A percentile compares a stretch with the other conserved stretches of the same genome.
These are phyloP conservation scores for Populus simonii DNA, from an alignment of 345 rosid genomes.

Conservation along the genomic window DNA sequence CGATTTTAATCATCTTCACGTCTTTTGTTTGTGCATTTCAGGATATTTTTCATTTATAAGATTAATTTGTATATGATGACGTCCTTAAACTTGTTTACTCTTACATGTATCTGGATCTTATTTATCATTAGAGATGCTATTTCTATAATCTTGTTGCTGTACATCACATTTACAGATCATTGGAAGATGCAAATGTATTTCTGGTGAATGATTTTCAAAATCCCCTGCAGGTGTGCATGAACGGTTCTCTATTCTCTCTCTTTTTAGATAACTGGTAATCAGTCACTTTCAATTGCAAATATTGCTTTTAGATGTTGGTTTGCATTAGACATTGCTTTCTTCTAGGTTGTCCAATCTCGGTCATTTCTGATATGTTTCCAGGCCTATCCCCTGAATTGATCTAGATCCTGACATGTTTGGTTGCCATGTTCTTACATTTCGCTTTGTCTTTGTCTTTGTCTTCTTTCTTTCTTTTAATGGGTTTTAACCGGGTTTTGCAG, in stretches of 20 bases:
- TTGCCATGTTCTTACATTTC: background rate
- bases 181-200: conserved; percentile 86
- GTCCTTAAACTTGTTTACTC: background rate
- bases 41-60: background rate
- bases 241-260: conserved; percentile 1
- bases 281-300: background rate
- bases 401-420: background rate
- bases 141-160: conserved; percentile 13
- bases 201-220: conserved; percentile 83
- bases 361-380: background rate
- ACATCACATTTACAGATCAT: conserved; percentile 55
- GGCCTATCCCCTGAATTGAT: background rate
- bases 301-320: background rate
- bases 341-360: background rate
- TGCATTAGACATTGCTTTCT: conserved; percentile 2
- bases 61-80: background rate
- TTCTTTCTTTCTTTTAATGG: background rate
- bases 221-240: conserved; percentile 70
- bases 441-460: background rate
- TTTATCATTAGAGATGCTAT: conserved; percentile 1
- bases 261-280: background rate
- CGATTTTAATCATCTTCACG: background rate
- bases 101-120: conserved; percentile 7
- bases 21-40: background rate
- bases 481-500: conserved; percentile 42